These are phyloP conservation scores for Tetrapyrgos nigripes DNA, from an alignment of 1,284 basidiomycete species.

Conservation along the genomic window DNA sequence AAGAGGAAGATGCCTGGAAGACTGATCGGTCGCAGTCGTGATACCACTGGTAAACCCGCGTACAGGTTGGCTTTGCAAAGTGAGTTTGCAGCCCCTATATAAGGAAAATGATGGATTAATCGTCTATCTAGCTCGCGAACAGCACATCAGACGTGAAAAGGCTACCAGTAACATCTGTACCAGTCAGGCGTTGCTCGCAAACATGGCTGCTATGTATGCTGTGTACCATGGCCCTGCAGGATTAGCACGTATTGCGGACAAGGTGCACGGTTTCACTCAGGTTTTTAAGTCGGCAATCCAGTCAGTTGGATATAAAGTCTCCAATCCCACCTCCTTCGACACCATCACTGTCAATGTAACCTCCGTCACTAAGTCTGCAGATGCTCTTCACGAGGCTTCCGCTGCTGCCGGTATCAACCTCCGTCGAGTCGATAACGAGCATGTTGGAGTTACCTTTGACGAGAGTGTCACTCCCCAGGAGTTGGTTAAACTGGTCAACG, in stretches of 20 bases:
- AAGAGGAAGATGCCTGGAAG: constrained; percentile 98
- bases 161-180: constrained; percentile 96
- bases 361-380: constrained; percentile 62
- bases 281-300: constrained; percentile 79
- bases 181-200: constrained; percentile 92
- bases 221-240: constrained; percentile 96
- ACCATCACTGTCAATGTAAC: constrained; percentile 89
- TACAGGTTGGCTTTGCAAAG: constrained; percentile 95
- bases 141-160: constrained; percentile 96
- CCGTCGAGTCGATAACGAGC: constrained; percentile 77
- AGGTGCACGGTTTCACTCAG: constrained; percentile 90
- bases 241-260: constrained; percentile 85
- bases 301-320: constrained; percentile 72
- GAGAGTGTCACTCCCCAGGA: constrained; percentile 86
- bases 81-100: constrained; percentile 44
- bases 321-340: constrained; percentile 86
- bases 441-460: constrained; percentile 91
- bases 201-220: constrained; percentile 98
- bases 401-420: constrained; percentile 82
- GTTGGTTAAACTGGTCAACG: constrained; percentile 80
- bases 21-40: constrained; percentile 90
- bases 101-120: constrained; percentile 8
- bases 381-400: constrained; percentile 76
- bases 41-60: constrained; percentile 84
- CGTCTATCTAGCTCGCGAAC: constrained; percentile 78